Conservation (phyloP, 331 rosid genomes). For the Malus hybrid region DNA sequence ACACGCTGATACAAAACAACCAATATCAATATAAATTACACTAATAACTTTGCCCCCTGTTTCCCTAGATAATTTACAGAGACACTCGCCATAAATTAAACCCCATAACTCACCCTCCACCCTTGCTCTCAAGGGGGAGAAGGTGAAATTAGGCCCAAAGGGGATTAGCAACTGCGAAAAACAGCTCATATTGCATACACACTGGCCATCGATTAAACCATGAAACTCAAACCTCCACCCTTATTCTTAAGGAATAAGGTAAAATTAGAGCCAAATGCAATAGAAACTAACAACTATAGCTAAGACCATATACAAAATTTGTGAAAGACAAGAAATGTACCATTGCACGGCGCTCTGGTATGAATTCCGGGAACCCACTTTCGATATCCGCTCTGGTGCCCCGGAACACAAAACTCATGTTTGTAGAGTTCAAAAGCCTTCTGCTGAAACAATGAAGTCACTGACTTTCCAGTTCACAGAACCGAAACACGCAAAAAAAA, state of each 20-base stretch:
- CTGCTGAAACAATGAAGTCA: not conserved
- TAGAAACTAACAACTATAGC: not conserved
- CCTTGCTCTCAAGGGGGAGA: not conserved
- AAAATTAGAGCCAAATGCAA: not conserved
- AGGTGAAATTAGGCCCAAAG: not conserved
- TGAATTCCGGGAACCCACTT: conserved; percentile 70
- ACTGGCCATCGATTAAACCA: not conserved
- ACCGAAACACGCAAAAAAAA: conserved; percentile 13
- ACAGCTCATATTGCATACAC: not conserved
- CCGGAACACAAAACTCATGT: conserved; percentile 90
- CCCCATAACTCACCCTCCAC: not conserved
- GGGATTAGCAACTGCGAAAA: not conserved
- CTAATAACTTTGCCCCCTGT: not conserved
- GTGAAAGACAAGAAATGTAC: conserved; percentile 26
- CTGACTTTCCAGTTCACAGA: conserved; percentile 20
- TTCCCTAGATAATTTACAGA: not conserved
- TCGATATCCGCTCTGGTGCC: conserved; percentile 87
- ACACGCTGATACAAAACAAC: conserved; percentile 56
- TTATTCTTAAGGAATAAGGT: not conserved
- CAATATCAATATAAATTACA: conserved; percentile 2
- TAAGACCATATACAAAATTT: not conserved
- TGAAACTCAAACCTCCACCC: not conserved
- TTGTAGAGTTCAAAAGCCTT: conserved; percentile 15
- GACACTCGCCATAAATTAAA: not conserved
- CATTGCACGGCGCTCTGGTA: conserved; percentile 76